Conservation (phyloP, 2,329 filamentous ascomycete species). For the Colletotrichum endophyticum region DNA sequence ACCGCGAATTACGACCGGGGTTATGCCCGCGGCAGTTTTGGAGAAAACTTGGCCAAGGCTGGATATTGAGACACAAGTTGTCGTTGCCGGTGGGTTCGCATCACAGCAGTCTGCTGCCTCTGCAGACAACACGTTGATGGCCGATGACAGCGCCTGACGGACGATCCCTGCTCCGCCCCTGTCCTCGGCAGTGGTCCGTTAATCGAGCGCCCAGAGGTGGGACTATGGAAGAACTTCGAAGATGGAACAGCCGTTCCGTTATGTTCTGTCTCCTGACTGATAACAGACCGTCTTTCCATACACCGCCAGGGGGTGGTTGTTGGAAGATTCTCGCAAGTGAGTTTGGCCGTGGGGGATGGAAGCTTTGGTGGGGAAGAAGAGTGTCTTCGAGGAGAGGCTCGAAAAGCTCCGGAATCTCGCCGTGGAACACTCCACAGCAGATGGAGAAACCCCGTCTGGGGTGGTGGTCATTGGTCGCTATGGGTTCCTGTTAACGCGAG, state of each 20-base stretch:
- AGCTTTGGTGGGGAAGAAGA: neutral
- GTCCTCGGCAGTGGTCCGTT: neutral
- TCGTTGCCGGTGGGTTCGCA: neutral
- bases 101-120: neutral
- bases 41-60: neutral
- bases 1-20: neutral
- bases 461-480: neutral
- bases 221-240: neutral
- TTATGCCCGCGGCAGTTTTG: neutral
- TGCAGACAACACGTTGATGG: neutral
- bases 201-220: neutral
- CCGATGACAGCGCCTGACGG: neutral
- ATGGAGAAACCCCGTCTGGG: neutral
- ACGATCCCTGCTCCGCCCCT: neutral
- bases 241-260: neutral
- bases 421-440: neutral
- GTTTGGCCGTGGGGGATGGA: neutral
- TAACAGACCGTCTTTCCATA: neutral
- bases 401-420: neutral
- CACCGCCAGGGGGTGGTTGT: neutral
- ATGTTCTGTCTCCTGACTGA: neutral
- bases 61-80: neutral
- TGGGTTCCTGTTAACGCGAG: neutral
- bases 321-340: constrained; percentile 15
- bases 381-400: neutral